Percentiles rank a stretch among this genome's conserved stretches.
phyloP scores from a whole-genome alignment of 768 basidiomycete species.

The Heimioporus sp. region DNA sequence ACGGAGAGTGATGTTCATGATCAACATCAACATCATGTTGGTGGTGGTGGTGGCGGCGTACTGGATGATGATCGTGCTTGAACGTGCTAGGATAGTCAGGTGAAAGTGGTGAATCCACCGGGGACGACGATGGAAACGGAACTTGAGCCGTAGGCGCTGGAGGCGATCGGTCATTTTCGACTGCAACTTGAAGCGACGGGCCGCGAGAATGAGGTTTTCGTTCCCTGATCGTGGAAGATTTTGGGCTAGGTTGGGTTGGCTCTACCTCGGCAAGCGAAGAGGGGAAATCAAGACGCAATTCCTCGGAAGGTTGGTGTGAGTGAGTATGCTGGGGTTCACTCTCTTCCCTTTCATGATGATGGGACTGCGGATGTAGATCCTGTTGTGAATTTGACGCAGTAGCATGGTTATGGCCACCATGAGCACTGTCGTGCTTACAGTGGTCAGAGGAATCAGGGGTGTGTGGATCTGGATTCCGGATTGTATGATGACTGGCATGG shows the following conservation, averaged over 20 bases:
- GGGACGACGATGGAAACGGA: slow-evolving; percentile 28
- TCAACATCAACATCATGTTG: slow-evolving; percentile 2
- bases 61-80: slow-evolving; percentile 45
- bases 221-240: slow-evolving; percentile 22
- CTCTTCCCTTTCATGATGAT: slow-evolving; percentile 14
- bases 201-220: slow-evolving; percentile 40
- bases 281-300: slow-evolving; percentile 14
- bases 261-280: slow-evolving; percentile 8
- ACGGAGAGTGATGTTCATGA: slow-evolving; percentile 47
- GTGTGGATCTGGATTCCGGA: slow-evolving; percentile 10
- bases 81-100: slow-evolving; percentile 57
- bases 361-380: slow-evolving; percentile 28
- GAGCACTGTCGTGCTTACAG: slow-evolving; percentile 6
- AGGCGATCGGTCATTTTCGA: slow-evolving; percentile 20
- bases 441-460: slow-evolving; percentile 11
- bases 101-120: slow-evolving; percentile 54
- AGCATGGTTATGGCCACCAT: slow-evolving; percentile 17
- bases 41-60: slow-evolving; percentile 18
- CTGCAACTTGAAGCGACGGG: slow-evolving; percentile 38
- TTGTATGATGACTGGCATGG: slow-evolving; percentile 22
- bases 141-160: slow-evolving; percentile 17
- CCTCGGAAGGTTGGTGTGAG: slow-evolving; percentile 28
- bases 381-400: slow-evolving; percentile 6
- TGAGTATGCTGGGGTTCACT: slow-evolving; percentile 22
- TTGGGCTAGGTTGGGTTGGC: slow-evolving; percentile 6